Evolutionary conservation across 2,329 filamentous ascomycete species (phyloP).

Genomic region (Talaromyces piceae): DNA sequence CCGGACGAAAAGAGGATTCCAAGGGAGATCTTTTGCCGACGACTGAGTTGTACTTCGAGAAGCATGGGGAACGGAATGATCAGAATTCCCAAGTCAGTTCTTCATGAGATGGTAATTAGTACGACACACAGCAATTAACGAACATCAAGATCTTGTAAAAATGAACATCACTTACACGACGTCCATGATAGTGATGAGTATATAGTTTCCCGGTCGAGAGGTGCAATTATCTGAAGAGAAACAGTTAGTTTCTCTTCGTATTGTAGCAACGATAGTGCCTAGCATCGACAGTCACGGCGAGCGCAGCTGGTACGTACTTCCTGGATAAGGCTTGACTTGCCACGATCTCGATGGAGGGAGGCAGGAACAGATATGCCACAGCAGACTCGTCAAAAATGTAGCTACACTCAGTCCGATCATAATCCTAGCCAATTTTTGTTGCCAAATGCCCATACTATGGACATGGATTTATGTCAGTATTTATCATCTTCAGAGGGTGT

Average conservation of each 20-base stretch:
- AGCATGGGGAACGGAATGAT: conserved; percentile 16
- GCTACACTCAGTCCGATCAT: conserved; percentile 3
- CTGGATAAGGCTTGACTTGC: conserved; percentile 15
- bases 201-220: background rate
- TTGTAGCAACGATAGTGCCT: too few relatives aligned
- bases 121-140: too few relatives aligned
- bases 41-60: conserved; percentile 12
- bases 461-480: background rate
- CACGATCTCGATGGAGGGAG: conserved; percentile 11
- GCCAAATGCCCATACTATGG: conserved; percentile 14
- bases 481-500: background rate
- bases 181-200: background rate
- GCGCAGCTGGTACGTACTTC: background rate
- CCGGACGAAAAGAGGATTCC: conserved; percentile 14
- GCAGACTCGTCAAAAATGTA: conserved; percentile 12
- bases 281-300: background rate
- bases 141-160: too few relatives aligned
- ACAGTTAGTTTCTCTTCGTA: too few relatives aligned
- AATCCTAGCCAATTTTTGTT: conserved; percentile 12
- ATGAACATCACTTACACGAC: background rate
- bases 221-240: background rate
- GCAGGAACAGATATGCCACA: conserved; percentile 14
- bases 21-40: conserved; percentile 14
- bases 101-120: background rate
- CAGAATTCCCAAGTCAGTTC: conserved; percentile 16